Evolutionary conservation across 148 eudicot species (phyloP).

Genomic region (Cornus kousa): DNA sequence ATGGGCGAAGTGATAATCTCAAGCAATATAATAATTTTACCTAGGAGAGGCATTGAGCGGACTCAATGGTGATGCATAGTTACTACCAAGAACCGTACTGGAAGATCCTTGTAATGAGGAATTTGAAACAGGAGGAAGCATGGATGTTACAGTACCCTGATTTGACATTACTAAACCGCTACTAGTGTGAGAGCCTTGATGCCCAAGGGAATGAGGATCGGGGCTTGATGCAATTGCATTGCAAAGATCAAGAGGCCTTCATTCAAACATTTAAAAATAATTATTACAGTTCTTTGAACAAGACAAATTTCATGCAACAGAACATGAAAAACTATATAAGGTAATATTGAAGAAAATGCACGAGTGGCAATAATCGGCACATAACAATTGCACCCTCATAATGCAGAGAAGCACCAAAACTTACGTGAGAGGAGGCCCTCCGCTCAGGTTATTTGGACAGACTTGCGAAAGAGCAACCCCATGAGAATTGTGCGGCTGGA

Average conservation of each 20-base stretch:
- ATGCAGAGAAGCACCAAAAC: slow-evolving; percentile 29
- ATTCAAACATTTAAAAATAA: slow-evolving; percentile 7
- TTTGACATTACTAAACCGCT: slow-evolving; percentile 20
- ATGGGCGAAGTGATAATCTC: too few relatives aligned
- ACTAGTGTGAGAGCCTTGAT: slow-evolving; percentile 40
- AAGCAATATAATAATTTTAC: slow-evolving; percentile 30
- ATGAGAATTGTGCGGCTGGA: slow-evolving; percentile 74
- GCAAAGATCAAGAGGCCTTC: slow-evolving; percentile 42
- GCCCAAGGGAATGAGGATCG: slow-evolving; percentile 53
- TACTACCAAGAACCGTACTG: slow-evolving; percentile 23
- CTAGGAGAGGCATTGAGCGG: slow-evolving; percentile 40
- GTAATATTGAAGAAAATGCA: neutral
- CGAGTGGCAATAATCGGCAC: neutral
- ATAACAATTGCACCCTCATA: neutral
- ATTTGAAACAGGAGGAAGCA: slow-evolving; percentile 24
- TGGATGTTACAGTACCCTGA: slow-evolving; percentile 18
- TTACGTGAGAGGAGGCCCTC: slow-evolving; percentile 74
- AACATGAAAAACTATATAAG: neutral
- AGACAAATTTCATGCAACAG: neutral
- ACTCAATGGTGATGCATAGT: slow-evolving; percentile 22
- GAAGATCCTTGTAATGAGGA: slow-evolving; percentile 24
- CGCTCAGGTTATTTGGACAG: slow-evolving; percentile 72
- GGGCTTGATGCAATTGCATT: slow-evolving; percentile 60
- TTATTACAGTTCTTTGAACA: neutral
- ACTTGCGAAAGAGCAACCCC: slow-evolving; percentile 69